phyloP scores from a whole-genome alignment of 2,329 filamentous ascomycete species.

The Apiospora malaysiana region DNA sequence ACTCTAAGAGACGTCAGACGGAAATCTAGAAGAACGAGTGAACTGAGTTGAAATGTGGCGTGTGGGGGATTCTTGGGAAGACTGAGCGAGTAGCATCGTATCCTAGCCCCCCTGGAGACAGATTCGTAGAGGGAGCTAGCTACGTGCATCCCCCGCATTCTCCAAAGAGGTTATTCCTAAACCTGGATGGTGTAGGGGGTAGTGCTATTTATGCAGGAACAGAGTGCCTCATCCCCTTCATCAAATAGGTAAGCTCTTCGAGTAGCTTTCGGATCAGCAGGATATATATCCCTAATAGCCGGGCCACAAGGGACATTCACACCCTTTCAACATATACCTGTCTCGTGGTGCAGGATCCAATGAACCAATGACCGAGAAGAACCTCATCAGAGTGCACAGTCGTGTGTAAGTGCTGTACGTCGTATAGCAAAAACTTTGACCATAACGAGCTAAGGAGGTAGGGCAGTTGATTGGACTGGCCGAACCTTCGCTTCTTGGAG shows the following conservation, averaged over 20 bases:
- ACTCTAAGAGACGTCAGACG: not conserved
- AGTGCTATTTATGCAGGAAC: conserved; percentile 4
- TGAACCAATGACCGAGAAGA: not conserved
- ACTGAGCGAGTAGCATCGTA: not conserved
- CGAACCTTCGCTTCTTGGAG: not conserved
- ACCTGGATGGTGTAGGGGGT: not conserved
- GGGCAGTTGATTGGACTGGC: not conserved
- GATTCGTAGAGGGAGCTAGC: not conserved
- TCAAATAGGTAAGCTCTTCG: not conserved
- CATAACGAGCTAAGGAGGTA: not conserved
- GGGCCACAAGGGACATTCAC: not conserved
- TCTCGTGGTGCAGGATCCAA: not conserved
- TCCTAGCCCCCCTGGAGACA: not conserved
- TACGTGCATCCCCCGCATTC: not conserved
- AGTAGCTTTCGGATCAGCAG: not conserved
- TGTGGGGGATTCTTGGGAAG: not conserved
- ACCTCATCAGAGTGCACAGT: too few relatives aligned
- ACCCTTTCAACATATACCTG: not conserved
- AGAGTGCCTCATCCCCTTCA: not conserved
- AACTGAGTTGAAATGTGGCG: not conserved
- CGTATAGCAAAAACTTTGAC: not conserved
- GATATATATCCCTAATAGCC: conserved; percentile 1
- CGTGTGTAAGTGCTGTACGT: not conserved
- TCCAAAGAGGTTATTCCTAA: not conserved
- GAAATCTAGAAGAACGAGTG: not conserved